phyloP scores from a whole-genome alignment of 1,139 yeast genomes.

The Blastobotrys ciferrii region DNA sequence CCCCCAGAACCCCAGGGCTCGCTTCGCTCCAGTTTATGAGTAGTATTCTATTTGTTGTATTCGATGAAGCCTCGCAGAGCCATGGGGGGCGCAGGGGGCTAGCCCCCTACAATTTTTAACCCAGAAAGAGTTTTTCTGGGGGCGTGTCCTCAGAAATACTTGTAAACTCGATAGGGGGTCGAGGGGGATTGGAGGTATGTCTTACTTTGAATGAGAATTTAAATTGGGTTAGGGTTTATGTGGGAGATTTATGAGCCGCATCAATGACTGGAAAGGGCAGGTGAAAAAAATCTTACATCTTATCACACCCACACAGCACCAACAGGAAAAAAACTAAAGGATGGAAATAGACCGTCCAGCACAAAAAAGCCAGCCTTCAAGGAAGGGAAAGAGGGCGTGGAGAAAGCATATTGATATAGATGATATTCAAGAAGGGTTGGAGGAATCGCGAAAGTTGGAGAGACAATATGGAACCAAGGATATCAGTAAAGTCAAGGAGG shows the following conservation, averaged over 20 bases:
- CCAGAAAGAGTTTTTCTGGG: too few relatives aligned
- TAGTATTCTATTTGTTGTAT: too few relatives aligned
- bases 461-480: constrained; percentile 39
- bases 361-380: constrained; percentile 57
- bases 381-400: constrained; percentile 96
- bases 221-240: not conserved
- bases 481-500: constrained; percentile 23
- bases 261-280: not conserved
- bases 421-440: constrained; percentile 71
- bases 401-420: constrained; percentile 87
- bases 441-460: constrained; percentile 64
- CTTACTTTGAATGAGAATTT: too few relatives aligned
- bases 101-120: too few relatives aligned
- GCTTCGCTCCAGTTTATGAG: too few relatives aligned
- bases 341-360: constrained; percentile 37
- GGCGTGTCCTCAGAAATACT: too few relatives aligned
- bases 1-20: too few relatives aligned
- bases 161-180: too few relatives aligned
- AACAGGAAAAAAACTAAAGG: not conserved
- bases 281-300: constrained; percentile 6
- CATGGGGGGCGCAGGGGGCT: too few relatives aligned
- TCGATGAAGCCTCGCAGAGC: too few relatives aligned
- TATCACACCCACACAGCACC: constrained; percentile 9
- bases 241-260: constrained; percentile 8
- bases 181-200: too few relatives aligned